Evolutionary conservation across 805 yeast genomes (phyloP), one percentile per base, ranked within the genome.

Genomic region (Torulaspora quercuum): DNA sequence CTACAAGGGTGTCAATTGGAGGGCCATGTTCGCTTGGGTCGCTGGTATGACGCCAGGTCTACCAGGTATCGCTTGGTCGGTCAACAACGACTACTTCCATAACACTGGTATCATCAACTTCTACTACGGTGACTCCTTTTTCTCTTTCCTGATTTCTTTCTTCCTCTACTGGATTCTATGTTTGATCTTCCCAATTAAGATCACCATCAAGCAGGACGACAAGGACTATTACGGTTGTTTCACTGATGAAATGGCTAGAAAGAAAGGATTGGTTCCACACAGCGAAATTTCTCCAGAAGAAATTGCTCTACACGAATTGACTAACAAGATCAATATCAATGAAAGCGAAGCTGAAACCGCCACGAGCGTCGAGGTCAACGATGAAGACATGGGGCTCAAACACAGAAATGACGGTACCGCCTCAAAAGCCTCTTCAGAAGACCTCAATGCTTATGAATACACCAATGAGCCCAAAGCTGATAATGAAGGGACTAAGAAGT

Each of bases 61-160:
- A 16, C 79, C 79, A 3, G 79, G 79, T 22, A 61, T 53, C 45
- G 64, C 58, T 45, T 63, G 49, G 67, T 61, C 46, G 49, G 59
- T 56, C 29, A 64, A 53, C 33, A 42, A 57, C n/a, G 30, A 41
- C 14, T 50, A 47, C 18, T 55, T 61, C 40, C 27, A 42, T 12
- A 45, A 55, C 19, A 44, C 30, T 3, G 76, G 76, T n/a, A 59
- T 65, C 10, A 53, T 57, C 6, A 64, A 68, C 39, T 69, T 62
- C 48, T 72, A 63, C 49, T 57, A 66, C 35, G 74, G 71, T 34
- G 70, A 68, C 38, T 59, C 67, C 11, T 57, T 72, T 42, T 69
- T 67, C 42, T 67, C 68, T 3, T 70, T 69, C 39, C 40, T 53
- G 13, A 59, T 65, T 20, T 57, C 75, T 10, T 65, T 69, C 39